A percentile compares a stretch with the other conserved stretches of the same genome.
These are phyloP conservation scores for Penicillium italicum DNA, from an alignment of 2,329 filamentous ascomycete species.

Conservation along the genomic window DNA sequence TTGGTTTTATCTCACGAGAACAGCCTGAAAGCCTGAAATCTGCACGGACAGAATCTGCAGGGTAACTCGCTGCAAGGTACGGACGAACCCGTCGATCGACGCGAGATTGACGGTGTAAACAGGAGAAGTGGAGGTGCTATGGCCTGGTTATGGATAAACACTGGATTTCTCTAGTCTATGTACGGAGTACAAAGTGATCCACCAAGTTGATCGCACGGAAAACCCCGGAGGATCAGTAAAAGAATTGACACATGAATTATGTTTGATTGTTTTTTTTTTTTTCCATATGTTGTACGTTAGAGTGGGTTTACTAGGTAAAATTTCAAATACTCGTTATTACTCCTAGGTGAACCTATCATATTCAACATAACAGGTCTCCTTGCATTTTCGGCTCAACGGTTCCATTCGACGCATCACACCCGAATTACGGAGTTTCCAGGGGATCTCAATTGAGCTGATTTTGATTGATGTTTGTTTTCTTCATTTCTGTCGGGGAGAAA, in stretches of 20 bases:
- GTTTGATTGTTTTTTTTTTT: no score
- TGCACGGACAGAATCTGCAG: constrained; percentile 23
- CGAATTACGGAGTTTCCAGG: constrained; percentile 4
- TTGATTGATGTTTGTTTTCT: neutral
- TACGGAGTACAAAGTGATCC: neutral
- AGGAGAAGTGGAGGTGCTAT: neutral
- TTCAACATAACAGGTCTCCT: neutral
- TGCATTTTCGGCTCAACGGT: constrained; percentile 4
- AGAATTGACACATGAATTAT: neutral
- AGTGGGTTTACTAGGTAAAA: no score
- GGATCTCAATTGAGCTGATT: neutral
- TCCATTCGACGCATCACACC: constrained; percentile 5
- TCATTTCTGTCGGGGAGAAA: neutral
- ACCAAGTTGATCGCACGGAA: constrained; percentile 3
- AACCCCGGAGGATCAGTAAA: neutral
- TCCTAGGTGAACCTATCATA: constrained; percentile 3
- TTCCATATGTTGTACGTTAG: no score
- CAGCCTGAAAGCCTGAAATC: neutral
- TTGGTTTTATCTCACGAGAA: neutral
- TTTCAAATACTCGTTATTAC: neutral
- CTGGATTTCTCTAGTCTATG: constrained; percentile 1
- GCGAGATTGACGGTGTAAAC: constrained; percentile 6
- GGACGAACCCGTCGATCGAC: constrained; percentile 26
- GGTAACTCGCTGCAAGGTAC: constrained; percentile 27
- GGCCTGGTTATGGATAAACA: neutral